Percentiles rank a stretch among this genome's conserved stretches.
Conservation (phyloP, 2,329 filamentous ascomycete species). For the Magnaporthiopsis incrustans region DNA sequence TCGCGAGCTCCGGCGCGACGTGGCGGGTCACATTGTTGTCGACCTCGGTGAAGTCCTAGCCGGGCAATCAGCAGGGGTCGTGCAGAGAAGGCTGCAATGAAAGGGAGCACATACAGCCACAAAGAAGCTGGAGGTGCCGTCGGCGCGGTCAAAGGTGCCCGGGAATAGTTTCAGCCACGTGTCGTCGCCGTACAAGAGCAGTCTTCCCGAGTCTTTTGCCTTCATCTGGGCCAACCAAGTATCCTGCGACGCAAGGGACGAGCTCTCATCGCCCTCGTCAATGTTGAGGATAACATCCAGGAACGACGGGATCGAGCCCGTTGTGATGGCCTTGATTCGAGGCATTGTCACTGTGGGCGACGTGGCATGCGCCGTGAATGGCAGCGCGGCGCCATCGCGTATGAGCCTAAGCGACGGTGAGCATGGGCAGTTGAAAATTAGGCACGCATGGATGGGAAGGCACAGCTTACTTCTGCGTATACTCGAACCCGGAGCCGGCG, state of each 20-base stretch:
- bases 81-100: neutral
- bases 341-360: slow-evolving; percentile 98
- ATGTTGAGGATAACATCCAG: slow-evolving; percentile 95
- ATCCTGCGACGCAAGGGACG: slow-evolving; percentile 80
- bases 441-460: neutral
- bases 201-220: slow-evolving; percentile 59
- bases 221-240: slow-evolving; percentile 95
- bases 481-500: slow-evolving; percentile 70
- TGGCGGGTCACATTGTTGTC: slow-evolving; percentile 96
- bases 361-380: slow-evolving; percentile 93
- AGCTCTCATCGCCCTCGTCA: slow-evolving; percentile 86
- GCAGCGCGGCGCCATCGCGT: slow-evolving; percentile 71
- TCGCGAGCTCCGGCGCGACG: slow-evolving; percentile 65
- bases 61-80: neutral
- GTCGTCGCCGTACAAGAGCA: slow-evolving; percentile 95
- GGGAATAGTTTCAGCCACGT: slow-evolving; percentile 98
- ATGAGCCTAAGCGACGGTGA: slow-evolving; percentile 55
- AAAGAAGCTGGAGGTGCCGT: slow-evolving; percentile 97
- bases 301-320: slow-evolving; percentile 96
- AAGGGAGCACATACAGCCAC: slow-evolving; percentile 62
- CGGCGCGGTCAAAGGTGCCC: slow-evolving; percentile 72
- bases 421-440: neutral
- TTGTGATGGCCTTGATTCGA: slow-evolving; percentile 92
- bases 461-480: slow-evolving; percentile 70
- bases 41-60: slow-evolving; percentile 91